Evolutionary conservation across 1,139 yeast species (phyloP), one percentile per base, ranked within the genome.

Genomic region (Kluyveromyces sp.): DNA sequence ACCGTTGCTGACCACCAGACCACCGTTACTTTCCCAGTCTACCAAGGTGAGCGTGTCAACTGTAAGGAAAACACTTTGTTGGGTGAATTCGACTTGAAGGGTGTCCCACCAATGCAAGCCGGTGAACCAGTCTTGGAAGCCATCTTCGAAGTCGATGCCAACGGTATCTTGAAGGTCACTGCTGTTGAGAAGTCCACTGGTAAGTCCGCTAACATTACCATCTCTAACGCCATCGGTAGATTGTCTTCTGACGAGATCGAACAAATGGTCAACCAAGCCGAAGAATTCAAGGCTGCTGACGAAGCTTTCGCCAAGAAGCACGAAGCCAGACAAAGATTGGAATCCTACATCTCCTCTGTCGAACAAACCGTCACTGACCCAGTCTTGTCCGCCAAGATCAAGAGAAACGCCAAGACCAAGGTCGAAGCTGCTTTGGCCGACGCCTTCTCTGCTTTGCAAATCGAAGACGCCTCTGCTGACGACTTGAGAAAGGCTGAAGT

Each of bases 41-140:
- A 89, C 89, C 97, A 92, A 77, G 98, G 98, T 83, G 98, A 92
- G 79, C 95, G 98, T 81, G 96, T 88, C 69, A 92, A 89, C 95
- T 89, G 97, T 81, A 71, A 87, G 62, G 97, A 92, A 78, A 92
- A 92, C 94, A 88, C 96, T 68, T 83, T 89, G 70, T 85, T 92
- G 71, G 98, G 98, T 80, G 96, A 92, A 78, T 92, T 92, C 74
- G 97, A 92, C 83, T 85, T 92, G 72, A 87, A 86, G 80, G 92
- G 92, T 75, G 87, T 92, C 65, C 98, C 98, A 71, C 97, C 97
- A 72, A 80, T 92, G 89, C 86, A 83, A 73, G 96, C 96, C 74
- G 97, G 97, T 75, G 97, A 89, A 76, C 97, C 97, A 77, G 97
- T 87, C 68, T 84, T 92, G 72, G 98, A 92, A 80, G 94, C 96